A percentile compares a stretch with the other conserved stretches of the same genome.
Conservation (phyloP, 768 basidiomycete genomes). For the Omphalotus guepiniiformis region DNA sequence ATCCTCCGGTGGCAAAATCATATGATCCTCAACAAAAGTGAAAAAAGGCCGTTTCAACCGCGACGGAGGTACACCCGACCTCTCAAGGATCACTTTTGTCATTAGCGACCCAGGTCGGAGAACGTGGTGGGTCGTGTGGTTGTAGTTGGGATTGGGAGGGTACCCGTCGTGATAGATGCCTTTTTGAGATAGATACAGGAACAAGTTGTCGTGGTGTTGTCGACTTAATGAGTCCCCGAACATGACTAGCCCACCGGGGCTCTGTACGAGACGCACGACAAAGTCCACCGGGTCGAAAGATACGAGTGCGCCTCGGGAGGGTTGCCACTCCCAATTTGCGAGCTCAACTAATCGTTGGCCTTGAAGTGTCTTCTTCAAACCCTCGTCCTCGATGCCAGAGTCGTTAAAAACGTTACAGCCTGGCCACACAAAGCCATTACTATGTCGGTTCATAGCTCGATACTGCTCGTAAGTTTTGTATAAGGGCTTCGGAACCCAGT, state of each 20-base stretch:
- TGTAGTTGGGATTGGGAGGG: no score
- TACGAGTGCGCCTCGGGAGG: constrained; percentile 18
- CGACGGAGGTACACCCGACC: constrained; percentile 24
- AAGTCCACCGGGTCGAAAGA: constrained; percentile 27
- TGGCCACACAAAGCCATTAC: constrained; percentile 24
- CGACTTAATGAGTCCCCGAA: constrained; percentile 23
- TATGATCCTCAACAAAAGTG: constrained; percentile 27
- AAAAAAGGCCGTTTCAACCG: constrained; percentile 23
- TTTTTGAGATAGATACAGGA: no score
- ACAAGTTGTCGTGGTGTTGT: no score
- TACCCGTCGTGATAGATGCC: no score
- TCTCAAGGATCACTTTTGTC: constrained; percentile 18
- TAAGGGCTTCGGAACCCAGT: no score
- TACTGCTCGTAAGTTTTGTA: no score
- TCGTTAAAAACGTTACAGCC: constrained; percentile 21
- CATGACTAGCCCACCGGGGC: constrained; percentile 25
- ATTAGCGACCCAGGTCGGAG: no score
- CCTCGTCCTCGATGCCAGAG: constrained; percentile 3
- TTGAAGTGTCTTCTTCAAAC: constrained; percentile 17
- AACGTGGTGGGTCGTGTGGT: no score
- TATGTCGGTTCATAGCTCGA: no score
- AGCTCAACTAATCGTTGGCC: constrained; percentile 24
- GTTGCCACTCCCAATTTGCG: constrained; percentile 29
- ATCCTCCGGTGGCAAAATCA: constrained; percentile 23
- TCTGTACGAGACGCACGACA: constrained; percentile 23